Conservation (phyloP, 441 rosid genomes). For the Erysimum pusillum region DNA sequence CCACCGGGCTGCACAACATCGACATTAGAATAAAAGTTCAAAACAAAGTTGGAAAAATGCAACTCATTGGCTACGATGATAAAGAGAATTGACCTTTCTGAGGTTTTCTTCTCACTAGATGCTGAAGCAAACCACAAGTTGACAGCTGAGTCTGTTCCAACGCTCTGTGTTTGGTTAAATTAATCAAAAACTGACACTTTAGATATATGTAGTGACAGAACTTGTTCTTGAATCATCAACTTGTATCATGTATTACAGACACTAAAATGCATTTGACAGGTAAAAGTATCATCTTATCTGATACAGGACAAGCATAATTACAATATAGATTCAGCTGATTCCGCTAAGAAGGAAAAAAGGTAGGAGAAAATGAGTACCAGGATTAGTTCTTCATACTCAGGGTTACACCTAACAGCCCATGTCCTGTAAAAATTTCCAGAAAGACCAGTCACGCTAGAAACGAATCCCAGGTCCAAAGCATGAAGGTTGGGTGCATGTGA, state of each 20-base stretch:
- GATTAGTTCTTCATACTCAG: slow-evolving; percentile 81
- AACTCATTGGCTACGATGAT: not conserved
- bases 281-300: not conserved
- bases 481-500: not conserved
- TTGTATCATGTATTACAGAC: not conserved
- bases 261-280: not conserved
- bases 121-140: slow-evolving; percentile 84
- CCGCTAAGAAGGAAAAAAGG: slow-evolving; percentile 22
- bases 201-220: not conserved
- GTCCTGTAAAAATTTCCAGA: slow-evolving; percentile 67
- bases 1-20: slow-evolving; percentile 56
- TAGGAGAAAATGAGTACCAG: slow-evolving; percentile 61
- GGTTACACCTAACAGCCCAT: slow-evolving; percentile 90
- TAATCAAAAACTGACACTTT: slow-evolving; percentile 15
- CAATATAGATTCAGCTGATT: not conserved
- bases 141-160: slow-evolving; percentile 91
- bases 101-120: slow-evolving; percentile 55
- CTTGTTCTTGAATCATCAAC: not conserved
- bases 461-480: slow-evolving; percentile 28
- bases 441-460: slow-evolving; percentile 29
- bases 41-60: slow-evolving; percentile 1
- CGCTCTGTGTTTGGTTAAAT: slow-evolving; percentile 64
- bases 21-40: slow-evolving; percentile 5
- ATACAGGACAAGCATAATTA: slow-evolving; percentile 6
- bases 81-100: slow-evolving; percentile 57